These are phyloP conservation scores for Prinsepia uniflora DNA, from an alignment of 306 rosid species.

Conservation along the genomic window DNA sequence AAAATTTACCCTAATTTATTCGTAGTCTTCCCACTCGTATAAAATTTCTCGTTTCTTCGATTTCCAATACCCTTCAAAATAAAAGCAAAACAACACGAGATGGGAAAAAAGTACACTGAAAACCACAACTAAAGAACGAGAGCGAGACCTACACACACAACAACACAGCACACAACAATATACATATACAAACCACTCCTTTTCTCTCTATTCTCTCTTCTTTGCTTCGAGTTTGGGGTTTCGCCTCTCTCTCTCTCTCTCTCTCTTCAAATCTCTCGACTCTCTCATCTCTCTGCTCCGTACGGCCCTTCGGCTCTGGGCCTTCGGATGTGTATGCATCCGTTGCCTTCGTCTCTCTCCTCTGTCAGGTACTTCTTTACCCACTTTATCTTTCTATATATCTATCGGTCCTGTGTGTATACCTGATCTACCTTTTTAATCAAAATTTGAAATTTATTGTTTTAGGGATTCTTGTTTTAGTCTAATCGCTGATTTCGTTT, in stretches of 20 bases:
- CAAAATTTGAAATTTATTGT: background rate
- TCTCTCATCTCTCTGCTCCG: constrained; percentile 8
- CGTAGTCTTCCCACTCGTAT: background rate
- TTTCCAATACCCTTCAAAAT: background rate
- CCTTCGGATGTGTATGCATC: constrained; percentile 60
- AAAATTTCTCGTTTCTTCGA: background rate
- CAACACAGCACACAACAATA: background rate
- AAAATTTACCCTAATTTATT: too few relatives aligned
- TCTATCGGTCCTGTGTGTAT: constrained; percentile 1
- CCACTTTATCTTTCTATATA: background rate
- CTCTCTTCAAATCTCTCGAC: constrained; percentile 13
- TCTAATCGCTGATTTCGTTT: constrained; percentile 17
- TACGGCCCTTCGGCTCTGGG: constrained; percentile 17
- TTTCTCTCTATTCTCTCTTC: constrained; percentile 11
- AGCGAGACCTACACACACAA: constrained; percentile 16
- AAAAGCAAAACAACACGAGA: background rate
- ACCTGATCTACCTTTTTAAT: constrained; percentile 24
- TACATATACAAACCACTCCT: constrained; percentile 22
- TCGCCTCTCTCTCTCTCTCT: constrained; percentile 30
- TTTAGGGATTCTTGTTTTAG: constrained; percentile 21
- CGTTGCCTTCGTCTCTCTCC: constrained; percentile 34
- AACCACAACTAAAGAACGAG: background rate
- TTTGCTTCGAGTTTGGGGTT: constrained; percentile 41
- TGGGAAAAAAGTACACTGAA: background rate
- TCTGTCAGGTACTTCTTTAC: constrained; percentile 46